Base-by-base conservation (phyloP, 2,329 filamentous ascomycete species). In the Aspergillus bombycis region DNA sequence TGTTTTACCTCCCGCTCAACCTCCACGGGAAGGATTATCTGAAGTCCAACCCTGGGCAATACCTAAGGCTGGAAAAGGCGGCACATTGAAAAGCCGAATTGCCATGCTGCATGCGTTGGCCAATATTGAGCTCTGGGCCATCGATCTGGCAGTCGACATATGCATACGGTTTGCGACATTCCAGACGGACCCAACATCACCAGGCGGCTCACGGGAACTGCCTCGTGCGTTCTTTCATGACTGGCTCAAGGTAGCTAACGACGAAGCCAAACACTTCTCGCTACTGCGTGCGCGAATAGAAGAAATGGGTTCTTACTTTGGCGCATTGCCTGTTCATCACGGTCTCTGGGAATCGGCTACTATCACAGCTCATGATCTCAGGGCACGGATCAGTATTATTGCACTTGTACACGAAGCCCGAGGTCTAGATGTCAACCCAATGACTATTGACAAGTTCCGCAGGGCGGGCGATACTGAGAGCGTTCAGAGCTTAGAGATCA, bases 71-170 rank as follows among this genome's bases (percentile, higher is more conserved):
- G 77, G 80, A 46, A 75, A 76, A 53, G 81, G 79, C n/a, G 81
- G 81, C 7, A 79, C 74, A 6, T 61, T 80, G 34, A 82, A 79
- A 63, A 82, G 80, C 62, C 74, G 81, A 28, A 79, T 82, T 52
- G 74, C 78, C 21, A 82, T 83, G 78, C 73, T 83, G 7, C 81
- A 83, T 59, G 80, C 80, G 1, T 69, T 82, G n/a, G 81, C 81
- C 21, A 83, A 82, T 58, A 82, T 83, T 28, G 81, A 83, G 68
- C 75, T 81, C 28, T 83, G 81, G 81, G 81, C 81, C 1, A 83
- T 83, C 62, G 81, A 83, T 57, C 73, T 83, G 4, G 81, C 81
- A 11, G 78, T 83, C 30, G 81, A 83, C 67, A 82, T 83, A 53
- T 82, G 81, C 57, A 77, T 82, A 23, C 74, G 81, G 26, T 83